Conservation (phyloP, 1,139 yeast species). For the Pichia terricola region DNA sequence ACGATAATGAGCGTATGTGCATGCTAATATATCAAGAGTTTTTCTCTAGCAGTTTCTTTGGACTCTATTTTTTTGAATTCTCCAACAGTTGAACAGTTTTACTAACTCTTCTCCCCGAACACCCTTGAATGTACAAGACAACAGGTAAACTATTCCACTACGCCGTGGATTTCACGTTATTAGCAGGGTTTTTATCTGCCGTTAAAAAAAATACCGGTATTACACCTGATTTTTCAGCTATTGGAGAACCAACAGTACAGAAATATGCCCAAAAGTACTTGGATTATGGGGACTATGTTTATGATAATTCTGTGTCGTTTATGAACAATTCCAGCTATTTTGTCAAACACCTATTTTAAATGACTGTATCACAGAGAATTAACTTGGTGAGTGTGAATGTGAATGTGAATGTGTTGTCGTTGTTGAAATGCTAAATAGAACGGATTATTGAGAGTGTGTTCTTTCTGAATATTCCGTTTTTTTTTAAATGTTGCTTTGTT, state of each 20-base stretch:
- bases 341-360: conserved; percentile 37
- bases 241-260: conserved; percentile 42
- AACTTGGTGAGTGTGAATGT: not conserved
- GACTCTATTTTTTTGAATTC: no score
- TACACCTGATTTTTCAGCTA: conserved; percentile 34
- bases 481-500: not conserved
- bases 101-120: no score
- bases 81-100: no score
- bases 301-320: conserved; percentile 64
- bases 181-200: conserved; percentile 83
- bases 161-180: conserved; percentile 63
- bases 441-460: no score
- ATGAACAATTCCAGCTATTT: conserved; percentile 70
- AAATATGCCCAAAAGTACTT: conserved; percentile 59
- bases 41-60: no score
- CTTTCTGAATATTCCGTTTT: no score
- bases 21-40: no score
- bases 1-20: no score
- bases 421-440: not conserved
- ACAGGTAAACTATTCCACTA: conserved; percentile 46
- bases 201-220: conserved; percentile 82
- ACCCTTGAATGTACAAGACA: not conserved
- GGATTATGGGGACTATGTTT: conserved; percentile 75
- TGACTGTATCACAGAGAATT: not conserved
- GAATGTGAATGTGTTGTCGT: not conserved